These are phyloP conservation scores for Calonectria henricotiae DNA, from an alignment of 2,329 filamentous ascomycete genomes.

Conservation along the genomic window DNA sequence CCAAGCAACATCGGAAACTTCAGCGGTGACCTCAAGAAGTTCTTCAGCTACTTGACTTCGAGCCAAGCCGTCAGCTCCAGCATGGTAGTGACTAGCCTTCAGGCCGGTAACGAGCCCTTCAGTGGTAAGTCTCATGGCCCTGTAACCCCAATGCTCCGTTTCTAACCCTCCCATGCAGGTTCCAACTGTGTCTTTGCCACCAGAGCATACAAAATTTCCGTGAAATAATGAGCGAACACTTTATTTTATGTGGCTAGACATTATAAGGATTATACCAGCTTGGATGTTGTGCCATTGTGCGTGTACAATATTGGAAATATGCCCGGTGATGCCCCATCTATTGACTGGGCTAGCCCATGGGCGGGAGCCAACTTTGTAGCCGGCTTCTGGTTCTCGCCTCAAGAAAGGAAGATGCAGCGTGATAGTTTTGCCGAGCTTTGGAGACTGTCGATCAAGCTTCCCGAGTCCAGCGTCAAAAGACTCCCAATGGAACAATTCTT, in stretches of 20 bases:
- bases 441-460: neutral
- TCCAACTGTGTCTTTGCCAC: conserved; percentile 32
- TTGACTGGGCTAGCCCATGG: conserved; percentile 13
- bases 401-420: neutral
- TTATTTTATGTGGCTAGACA: neutral
- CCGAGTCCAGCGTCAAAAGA: conserved; percentile 7
- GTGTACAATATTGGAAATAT: neutral
- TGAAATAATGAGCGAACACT: conserved; percentile 13
- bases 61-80: conserved; percentile 58
- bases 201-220: conserved; percentile 28
- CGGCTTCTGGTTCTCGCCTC: neutral
- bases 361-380: conserved; percentile 10
- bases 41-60: conserved; percentile 70
- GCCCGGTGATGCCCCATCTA: neutral
- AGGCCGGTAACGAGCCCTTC: conserved; percentile 70
- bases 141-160: neutral
- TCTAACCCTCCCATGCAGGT: neutral
- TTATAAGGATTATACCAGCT: neutral
- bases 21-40: conserved; percentile 71
- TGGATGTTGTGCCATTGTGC: neutral
- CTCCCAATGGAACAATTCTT: conserved; percentile 10
- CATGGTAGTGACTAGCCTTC: conserved; percentile 40
- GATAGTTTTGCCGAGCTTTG: neutral
- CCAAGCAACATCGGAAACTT: conserved; percentile 65
- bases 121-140: conserved; percentile 55